phyloP scores from a whole-genome alignment of 2,329 filamentous ascomycete genomes.

The Grosmannia clavigera region DNA sequence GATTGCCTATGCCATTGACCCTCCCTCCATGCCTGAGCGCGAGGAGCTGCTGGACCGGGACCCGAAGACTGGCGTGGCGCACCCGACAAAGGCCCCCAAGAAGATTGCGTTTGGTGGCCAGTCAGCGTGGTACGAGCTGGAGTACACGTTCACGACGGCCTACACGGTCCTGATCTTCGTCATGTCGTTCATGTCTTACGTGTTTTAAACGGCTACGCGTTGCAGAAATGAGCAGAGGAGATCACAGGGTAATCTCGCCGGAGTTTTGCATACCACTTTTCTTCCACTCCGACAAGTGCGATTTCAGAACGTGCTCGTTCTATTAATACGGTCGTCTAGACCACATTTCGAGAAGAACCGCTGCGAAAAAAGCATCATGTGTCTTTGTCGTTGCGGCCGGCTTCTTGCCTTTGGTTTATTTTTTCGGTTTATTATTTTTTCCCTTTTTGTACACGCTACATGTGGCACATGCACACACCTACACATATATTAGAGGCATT shows the following conservation, averaged over 20 bases:
- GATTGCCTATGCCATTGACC: constrained; percentile 47
- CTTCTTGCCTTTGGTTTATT: background rate
- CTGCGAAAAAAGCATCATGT: background rate
- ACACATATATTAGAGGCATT: constrained; percentile 2
- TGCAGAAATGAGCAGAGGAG: background rate
- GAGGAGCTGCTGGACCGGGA: constrained; percentile 45
- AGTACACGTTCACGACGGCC: constrained; percentile 36
- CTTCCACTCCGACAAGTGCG: background rate
- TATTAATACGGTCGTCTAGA: background rate
- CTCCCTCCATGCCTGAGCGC: constrained; percentile 43
- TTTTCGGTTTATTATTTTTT: background rate
- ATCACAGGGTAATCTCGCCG: background rate
- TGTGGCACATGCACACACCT: background rate
- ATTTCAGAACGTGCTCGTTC: background rate
- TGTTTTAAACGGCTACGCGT: background rate
- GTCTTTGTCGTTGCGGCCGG: background rate
- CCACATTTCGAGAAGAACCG: background rate
- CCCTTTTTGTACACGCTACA: background rate
- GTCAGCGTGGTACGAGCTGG: constrained; percentile 43
- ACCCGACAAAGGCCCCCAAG: constrained; percentile 30
- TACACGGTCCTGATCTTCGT: constrained; percentile 39
- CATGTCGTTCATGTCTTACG: constrained; percentile 11
- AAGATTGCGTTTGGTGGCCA: constrained; percentile 37
- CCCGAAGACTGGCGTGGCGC: constrained; percentile 37
- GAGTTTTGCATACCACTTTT: background rate